Evolutionary conservation across 2,329 filamentous ascomycete species (phyloP), one percentile per base, ranked within the genome.

Genomic region (Sphaerostilbella broomeana): DNA sequence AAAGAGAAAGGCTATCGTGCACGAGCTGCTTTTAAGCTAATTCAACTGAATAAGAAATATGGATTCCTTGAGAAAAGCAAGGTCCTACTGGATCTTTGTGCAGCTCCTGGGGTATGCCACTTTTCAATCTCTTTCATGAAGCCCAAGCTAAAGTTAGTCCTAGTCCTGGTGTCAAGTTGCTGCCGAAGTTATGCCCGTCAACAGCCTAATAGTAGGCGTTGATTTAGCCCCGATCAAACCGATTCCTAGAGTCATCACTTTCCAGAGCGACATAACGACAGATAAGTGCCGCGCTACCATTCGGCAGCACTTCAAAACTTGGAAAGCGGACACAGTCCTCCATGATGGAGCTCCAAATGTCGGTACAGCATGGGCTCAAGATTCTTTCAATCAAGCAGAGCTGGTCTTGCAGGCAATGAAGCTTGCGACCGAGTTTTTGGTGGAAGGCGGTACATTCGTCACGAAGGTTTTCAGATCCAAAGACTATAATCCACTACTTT

Each of bases 31-130:
- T 97, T 97, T 76, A 98, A 98, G 69, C 69, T 98, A 53, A 90
- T 98, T 52, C 90, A 98, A 63, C 71, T 98, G 55, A 98, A 98
- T 70, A 95, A 97, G 68, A 97, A 95, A 62, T 98, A 94, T 83
- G 86, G 87, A 51, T 98, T 98, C 65, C 72, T 98, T 52, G 88
- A 97, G 64, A 90, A 94, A 72, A 94, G 87, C 66, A 94, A 86
- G 70, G 92, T 97, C 55, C 71, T 95, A 46, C 73, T 98, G 61
- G 94, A 98, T 81, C 84, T 98, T 59, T 98, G 92, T 68, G 92
- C 92, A 50, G 92, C 92, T 15, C 92, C 92, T 21, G 92, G 92
- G 64, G 83, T 86, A 72, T 60, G 80, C 53, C 16, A n/a, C 25
- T 31, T 9, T 15, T 34, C 18, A 5, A 36, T 5, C 9, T 13